phyloP scores from a whole-genome alignment of 2,329 filamentous ascomycete species.

The Cytospora chrysosperma region DNA sequence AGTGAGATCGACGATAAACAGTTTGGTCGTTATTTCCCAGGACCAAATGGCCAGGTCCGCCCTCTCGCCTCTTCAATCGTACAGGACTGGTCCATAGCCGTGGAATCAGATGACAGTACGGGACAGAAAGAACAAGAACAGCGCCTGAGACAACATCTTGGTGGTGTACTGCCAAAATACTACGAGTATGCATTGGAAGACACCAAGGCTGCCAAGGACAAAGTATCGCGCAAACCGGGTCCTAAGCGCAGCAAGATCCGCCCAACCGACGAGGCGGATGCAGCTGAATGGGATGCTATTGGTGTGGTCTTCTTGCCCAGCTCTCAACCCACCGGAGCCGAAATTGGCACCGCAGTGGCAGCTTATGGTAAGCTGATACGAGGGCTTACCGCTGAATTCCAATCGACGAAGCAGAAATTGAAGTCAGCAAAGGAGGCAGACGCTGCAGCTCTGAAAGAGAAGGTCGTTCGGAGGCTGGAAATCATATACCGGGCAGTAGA shows the following conservation, averaged over 20 bases:
- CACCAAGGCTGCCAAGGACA: conserved; percentile 19
- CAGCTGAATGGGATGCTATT: conserved; percentile 53
- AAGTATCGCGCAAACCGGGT: conserved; percentile 16
- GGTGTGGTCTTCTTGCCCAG: conserved; percentile 50
- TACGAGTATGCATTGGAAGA: conserved; percentile 17
- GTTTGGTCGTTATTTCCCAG: conserved; percentile 8
- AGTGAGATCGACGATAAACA: conserved; percentile 4
- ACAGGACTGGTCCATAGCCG: conserved; percentile 18
- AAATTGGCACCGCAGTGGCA: conserved; percentile 49
- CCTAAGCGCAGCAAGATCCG: conserved; percentile 41
- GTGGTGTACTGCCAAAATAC: conserved; percentile 12
- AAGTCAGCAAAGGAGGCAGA: conserved; percentile 43
- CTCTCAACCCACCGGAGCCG: conserved; percentile 37
- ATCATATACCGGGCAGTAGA: conserved; percentile 52
- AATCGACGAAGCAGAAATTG: conserved; percentile 45
- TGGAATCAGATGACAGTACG: conserved; percentile 12
- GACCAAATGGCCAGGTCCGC: not conserved
- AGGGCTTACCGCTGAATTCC: conserved; percentile 47
- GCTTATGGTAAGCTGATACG: conserved; percentile 52
- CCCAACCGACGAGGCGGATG: conserved; percentile 46
- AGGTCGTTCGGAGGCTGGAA: conserved; percentile 46
- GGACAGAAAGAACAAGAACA: conserved; percentile 19
- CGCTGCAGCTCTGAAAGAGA: conserved; percentile 39
- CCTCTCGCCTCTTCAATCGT: conserved; percentile 15
- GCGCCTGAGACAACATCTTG: conserved; percentile 18